phyloP scores from a whole-genome alignment of 75 land plant species.

The Picea glauca region DNA sequence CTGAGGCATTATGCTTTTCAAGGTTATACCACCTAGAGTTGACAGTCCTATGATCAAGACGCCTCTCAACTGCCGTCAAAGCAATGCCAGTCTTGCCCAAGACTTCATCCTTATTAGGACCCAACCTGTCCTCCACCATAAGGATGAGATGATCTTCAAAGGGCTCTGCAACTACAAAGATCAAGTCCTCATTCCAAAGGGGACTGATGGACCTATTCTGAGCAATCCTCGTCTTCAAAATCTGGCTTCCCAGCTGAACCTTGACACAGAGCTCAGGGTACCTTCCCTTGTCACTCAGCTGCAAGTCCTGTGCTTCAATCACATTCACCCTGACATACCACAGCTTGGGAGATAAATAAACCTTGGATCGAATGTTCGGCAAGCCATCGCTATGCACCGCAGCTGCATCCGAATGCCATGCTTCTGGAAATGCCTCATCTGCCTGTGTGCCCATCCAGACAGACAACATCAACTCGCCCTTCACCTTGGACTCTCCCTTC shows the following conservation, averaged over 20 bases:
- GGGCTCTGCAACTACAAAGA: slow-evolving; percentile 72
- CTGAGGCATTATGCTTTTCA: slow-evolving; percentile 31
- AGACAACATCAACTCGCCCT: slow-evolving; percentile 79
- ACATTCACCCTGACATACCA: slow-evolving; percentile 70
- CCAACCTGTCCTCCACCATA: slow-evolving; percentile 41
- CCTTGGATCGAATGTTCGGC: slow-evolving; percentile 35
- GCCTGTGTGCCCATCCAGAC: slow-evolving; percentile 95
- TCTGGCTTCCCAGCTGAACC: slow-evolving; percentile 43
- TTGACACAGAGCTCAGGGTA: slow-evolving; percentile 41
- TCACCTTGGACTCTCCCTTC: slow-evolving; percentile 46
- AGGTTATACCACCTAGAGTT: slow-evolving; percentile 56
- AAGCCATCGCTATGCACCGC: slow-evolving; percentile 41
- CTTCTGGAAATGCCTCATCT: slow-evolving; percentile 90
- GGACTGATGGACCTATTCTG: slow-evolving; percentile 30
- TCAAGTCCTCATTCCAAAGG: slow-evolving; percentile 58
- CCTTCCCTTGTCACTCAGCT: slow-evolving; percentile 27
- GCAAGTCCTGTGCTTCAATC: slow-evolving; percentile 66
- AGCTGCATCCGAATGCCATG: slow-evolving; percentile 90
- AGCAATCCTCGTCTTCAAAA: slow-evolving; percentile 22
- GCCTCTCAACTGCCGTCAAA: slow-evolving; percentile 30
- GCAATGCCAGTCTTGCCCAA: slow-evolving; percentile 38
- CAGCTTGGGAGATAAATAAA: slow-evolving; percentile 63
- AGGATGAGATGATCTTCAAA: slow-evolving; percentile 51
- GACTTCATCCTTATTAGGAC: slow-evolving; percentile 41
- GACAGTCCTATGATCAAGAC: slow-evolving; percentile 51